Base-by-base conservation (phyloP, 345 rosid genomes). In the Erysimum cheiranthoides region DNA sequence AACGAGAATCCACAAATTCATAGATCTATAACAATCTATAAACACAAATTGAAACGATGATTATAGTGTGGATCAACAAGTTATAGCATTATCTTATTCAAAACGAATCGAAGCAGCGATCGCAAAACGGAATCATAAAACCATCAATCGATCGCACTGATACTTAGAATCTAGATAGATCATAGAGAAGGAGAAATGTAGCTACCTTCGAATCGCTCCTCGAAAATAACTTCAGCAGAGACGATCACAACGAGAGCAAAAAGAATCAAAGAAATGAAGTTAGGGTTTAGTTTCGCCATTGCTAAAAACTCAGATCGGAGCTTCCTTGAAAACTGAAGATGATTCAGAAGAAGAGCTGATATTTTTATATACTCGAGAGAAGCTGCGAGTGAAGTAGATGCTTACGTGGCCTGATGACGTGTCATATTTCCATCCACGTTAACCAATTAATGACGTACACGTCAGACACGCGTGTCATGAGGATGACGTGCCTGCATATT, bases 141-240 rank as follows among this genome's bases (percentile, higher is more conserved):
- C 8, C 14, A 69, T 50, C 40, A 16, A 62, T 16, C 16, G 53
- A 42, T 62, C 38, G 38, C 8, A 76, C 10, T n/a, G 32, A 43
- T 7, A 53, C 6, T 31, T n/a, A 38, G 10, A 28, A 57, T 27
- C 8, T 54, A 64, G 63, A 39, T 38, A 39, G 12, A 43, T 4
- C 14, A 4, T 25, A 39, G 40, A 45, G n/a, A 46, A 58, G 32
- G 42, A 30, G 74, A 64, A 8, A 54, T 31, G 30, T 30, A 38
- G 32, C 50, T 86, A 95, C 99, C 97, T 21, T 89, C 91, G 73
- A 92, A 94, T 8, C 89, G 96, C 35, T 94, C 98, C 75, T 94
- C 98, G 81, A 95, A 95, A 85, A 89, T 82, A 54, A 92, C 93
- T 16, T 72, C 61, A 4, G 98, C 93, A 3, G 88, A 85, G 36